Conservation (phyloP, 805 yeast species). For the Schwanniomyces sp. region DNA sequence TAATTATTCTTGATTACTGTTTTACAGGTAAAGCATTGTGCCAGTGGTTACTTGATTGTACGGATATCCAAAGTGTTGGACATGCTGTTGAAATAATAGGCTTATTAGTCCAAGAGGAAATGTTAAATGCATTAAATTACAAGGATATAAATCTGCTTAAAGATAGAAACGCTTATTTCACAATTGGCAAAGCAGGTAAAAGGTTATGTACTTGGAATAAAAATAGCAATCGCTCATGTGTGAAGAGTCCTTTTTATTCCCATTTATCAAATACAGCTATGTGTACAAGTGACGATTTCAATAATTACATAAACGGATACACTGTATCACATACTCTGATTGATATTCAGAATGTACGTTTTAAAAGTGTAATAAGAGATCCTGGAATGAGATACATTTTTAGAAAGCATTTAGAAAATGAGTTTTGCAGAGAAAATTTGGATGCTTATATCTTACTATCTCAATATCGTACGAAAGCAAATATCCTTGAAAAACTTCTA, state of each 20-base stretch:
- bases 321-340: not conserved
- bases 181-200: conserved; percentile 43
- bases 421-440: conserved; percentile 73
- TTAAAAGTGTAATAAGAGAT: conserved; percentile 56
- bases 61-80: conserved; percentile 56
- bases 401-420: conserved; percentile 60
- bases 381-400: conserved; percentile 76
- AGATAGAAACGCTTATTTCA: conserved; percentile 42
- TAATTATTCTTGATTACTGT: conserved; percentile 38
- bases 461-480: conserved; percentile 49
- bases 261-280: not conserved
- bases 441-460: conserved; percentile 65
- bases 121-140: conserved; percentile 46
- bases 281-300: not conserved
- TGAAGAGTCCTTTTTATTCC: not conserved
- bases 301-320: not conserved
- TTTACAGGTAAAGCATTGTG: conserved; percentile 74
- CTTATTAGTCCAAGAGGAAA: conserved; percentile 45
- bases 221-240: conserved; percentile 8
- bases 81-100: conserved; percentile 58
- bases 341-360: conserved; percentile 2
- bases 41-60: conserved; percentile 92
- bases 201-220: conserved; percentile 35
- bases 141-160: conserved; percentile 10
- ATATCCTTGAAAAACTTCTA: conserved; percentile 39